phyloP scores from a whole-genome alignment of 148 eudicot genomes.

The Amaranthus palmeri region DNA sequence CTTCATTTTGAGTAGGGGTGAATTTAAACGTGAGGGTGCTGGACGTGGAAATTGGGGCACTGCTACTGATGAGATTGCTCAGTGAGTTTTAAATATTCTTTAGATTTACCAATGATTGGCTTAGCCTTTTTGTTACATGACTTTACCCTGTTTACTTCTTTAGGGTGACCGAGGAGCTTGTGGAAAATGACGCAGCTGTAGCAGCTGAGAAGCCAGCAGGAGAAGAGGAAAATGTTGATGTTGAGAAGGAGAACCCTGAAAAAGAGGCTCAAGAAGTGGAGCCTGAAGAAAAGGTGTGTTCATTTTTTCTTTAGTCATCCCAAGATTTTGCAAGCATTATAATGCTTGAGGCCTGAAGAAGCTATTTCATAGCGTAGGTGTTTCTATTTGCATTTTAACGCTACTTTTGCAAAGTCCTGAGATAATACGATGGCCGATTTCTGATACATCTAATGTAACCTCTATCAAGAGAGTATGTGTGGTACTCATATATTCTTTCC shows the following conservation, averaged over 20 bases:
- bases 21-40: conserved; percentile 72
- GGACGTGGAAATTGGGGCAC: conserved; percentile 94
- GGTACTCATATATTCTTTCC: no score
- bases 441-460: no score
- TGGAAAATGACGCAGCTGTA: conserved; percentile 37
- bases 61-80: conserved; percentile 60
- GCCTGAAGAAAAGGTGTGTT: conserved; percentile 48
- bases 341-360: not conserved
- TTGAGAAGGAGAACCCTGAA: conserved; percentile 40
- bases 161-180: conserved; percentile 47
- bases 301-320: not conserved
- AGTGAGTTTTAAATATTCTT: conserved; percentile 35
- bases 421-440: no score
- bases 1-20: conserved; percentile 33
- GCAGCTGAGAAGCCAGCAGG: conserved; percentile 43
- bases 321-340: not conserved
- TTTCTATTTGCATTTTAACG: no score
- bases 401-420: no score
- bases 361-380: not conserved
- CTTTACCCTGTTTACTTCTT: not conserved
- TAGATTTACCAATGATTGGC: not conserved
- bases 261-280: conserved; percentile 49
- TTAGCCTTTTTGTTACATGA: not conserved
- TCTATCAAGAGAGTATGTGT: no score
- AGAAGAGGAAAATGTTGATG: conserved; percentile 39